Evolutionary conservation across 371 early-diverging fungal genomes (phyloP), one percentile per base, ranked within the genome.

Genomic region (Rhizomucor miehei): DNA sequence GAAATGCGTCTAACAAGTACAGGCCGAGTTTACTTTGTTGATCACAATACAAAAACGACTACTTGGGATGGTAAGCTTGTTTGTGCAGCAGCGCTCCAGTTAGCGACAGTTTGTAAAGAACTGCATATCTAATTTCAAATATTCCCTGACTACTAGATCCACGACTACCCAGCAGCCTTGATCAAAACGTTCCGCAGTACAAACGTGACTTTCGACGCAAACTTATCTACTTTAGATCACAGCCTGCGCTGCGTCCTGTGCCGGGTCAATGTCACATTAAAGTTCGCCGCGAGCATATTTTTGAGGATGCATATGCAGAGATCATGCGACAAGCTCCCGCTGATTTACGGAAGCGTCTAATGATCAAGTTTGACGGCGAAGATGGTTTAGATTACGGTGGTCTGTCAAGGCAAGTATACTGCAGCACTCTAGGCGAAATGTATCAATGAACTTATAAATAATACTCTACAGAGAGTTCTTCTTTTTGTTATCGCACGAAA

Each of bases 301-400:
- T 97, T 69, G 95, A 95, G 68, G 95, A 98, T 69, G 85, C 97
- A 19, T 98, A 89, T 78, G 84, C 91, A 20, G 93, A 93, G 61
- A 84, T 97, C 35, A 94, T 92, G 92, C 85, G 92, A 17, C 88
- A 88, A 60, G 81, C 87, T 1, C 86, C 91, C 6, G 74, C 81
- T 9, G 96, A 95, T 67, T 73, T 96, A 53, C 93, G 93, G 72
- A 97, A 95, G 75, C 89, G 92, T 43, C 70, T 98, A 36, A 92
- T 94, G 89, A 93, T 99, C 69, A 97, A 96, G 69, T 98, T 99
- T 73, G 91, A 93, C 45, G 95, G 94, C 43, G 99, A 99, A 69
- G 97, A 97, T 72, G 99, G 99, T 49, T 70, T 99, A 39, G 99
- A 99, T 77, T 95, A 93, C 67, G 99, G 99, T 56, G 99, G 99